These are phyloP conservation scores for Leptosphaerulina australis DNA, from an alignment of 2,329 filamentous ascomycete genomes.

Conservation along the genomic window DNA sequence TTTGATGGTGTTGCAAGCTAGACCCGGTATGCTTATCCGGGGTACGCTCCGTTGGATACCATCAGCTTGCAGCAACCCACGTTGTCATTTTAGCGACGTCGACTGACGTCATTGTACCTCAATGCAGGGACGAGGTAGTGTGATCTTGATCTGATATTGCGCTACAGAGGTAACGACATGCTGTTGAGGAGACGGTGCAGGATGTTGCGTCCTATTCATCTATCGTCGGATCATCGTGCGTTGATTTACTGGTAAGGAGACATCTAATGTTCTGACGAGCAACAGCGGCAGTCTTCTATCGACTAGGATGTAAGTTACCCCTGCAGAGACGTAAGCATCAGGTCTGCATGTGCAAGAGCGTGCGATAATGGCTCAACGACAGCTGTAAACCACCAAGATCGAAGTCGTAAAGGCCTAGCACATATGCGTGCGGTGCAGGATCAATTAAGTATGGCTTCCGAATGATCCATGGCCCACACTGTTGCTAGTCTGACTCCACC, in stretches of 20 bases:
- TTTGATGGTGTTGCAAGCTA: conserved; percentile 7
- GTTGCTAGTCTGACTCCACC: background rate
- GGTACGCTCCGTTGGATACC: conserved; percentile 7
- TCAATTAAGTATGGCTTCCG: background rate
- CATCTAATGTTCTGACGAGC: background rate
- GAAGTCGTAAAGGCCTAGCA: no score
- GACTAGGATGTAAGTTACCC: background rate
- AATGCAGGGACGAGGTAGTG: conserved; percentile 21
- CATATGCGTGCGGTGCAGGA: background rate
- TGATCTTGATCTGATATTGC: conserved; percentile 14
- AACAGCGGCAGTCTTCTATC: background rate
- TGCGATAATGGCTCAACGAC: conserved; percentile 14
- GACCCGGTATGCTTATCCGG: background rate
- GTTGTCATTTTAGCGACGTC: conserved; percentile 10
- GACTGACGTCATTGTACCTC: conserved; percentile 25
- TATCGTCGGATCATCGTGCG: conserved; percentile 15
- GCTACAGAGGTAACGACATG: conserved; percentile 13
- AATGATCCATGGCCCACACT: background rate
- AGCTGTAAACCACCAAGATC: background rate
- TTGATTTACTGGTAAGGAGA: conserved; percentile 1
- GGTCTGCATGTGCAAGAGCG: conserved; percentile 10
- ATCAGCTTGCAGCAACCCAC: conserved; percentile 15
- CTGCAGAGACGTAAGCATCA: background rate
- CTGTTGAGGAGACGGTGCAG: conserved; percentile 23
- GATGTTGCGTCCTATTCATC: conserved; percentile 1